These are phyloP conservation scores for Mortierella sp. DNA, from an alignment of 371 early-diverging fungal genomes.

Conservation along the genomic window DNA sequence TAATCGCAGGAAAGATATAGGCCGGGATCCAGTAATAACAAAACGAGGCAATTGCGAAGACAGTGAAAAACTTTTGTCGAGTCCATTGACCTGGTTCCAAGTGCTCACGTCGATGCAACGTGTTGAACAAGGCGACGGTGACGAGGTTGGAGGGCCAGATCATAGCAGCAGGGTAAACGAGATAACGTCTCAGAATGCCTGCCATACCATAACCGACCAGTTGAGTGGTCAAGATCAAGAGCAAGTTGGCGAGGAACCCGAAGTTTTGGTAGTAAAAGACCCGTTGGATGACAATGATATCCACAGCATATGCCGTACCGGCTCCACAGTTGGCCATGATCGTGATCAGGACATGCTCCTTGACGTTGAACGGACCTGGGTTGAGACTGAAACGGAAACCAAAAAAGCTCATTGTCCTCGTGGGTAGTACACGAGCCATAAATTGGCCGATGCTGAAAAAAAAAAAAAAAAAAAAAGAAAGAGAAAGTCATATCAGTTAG, in stretches of 20 bases:
- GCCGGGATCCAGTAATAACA: conserved; percentile 70
- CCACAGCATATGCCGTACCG: conserved; percentile 76
- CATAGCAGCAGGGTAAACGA: conserved; percentile 85
- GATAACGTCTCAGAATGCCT: conserved; percentile 76
- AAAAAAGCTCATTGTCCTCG: conserved; percentile 69
- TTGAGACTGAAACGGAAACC: conserved; percentile 67
- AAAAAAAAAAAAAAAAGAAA: neutral
- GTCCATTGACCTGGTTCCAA: conserved; percentile 42
- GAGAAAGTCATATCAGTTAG: neutral
- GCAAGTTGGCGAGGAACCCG: conserved; percentile 67
- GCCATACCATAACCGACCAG: conserved; percentile 88
- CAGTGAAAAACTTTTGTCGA: conserved; percentile 66
- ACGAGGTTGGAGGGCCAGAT: conserved; percentile 87
- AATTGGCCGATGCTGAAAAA: conserved; percentile 58
- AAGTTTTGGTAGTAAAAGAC: conserved; percentile 72
- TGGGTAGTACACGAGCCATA: conserved; percentile 65
- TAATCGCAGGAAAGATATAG: conserved; percentile 60
- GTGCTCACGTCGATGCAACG: conserved; percentile 72
- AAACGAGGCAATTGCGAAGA: conserved; percentile 59
- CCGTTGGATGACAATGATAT: conserved; percentile 77
- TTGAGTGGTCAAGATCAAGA: conserved; percentile 75
- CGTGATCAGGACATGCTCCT: conserved; percentile 77
- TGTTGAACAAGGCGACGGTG: conserved; percentile 75
- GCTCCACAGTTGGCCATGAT: conserved; percentile 63
- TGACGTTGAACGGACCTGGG: conserved; percentile 81